phyloP scores from a whole-genome alignment of 2,329 filamentous ascomycete genomes.

The Penicillium thymicola region DNA sequence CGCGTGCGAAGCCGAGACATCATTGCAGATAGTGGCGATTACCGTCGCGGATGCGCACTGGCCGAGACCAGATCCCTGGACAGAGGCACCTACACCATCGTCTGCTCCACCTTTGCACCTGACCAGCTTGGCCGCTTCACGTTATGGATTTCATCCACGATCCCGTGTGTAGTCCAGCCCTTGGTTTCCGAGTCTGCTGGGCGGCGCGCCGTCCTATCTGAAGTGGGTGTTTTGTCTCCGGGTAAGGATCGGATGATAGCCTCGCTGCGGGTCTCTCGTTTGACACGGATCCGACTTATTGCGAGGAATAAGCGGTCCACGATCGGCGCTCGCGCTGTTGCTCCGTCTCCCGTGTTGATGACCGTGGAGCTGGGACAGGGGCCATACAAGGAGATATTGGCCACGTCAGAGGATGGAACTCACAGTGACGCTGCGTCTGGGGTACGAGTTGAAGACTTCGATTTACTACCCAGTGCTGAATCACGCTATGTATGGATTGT shows the following conservation, averaged over 20 bases:
- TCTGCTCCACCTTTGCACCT: constrained; percentile 86
- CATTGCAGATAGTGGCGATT: constrained; percentile 80
- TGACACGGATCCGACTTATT: constrained; percentile 63
- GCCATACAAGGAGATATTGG: constrained; percentile 62
- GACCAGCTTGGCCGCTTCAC: constrained; percentile 72
- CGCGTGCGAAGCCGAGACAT: constrained; percentile 71
- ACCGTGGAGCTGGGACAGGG: constrained; percentile 71
- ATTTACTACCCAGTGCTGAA: constrained; percentile 64
- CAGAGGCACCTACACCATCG: constrained; percentile 76
- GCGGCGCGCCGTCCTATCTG: constrained; percentile 55
- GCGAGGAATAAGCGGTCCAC: constrained; percentile 47
- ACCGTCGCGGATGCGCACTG: constrained; percentile 74
- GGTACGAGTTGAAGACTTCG: constrained; percentile 69
- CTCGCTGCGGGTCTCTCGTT: constrained; percentile 48
- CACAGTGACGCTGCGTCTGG: constrained; percentile 67
- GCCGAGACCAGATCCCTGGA: constrained; percentile 61
- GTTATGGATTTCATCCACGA: constrained; percentile 67
- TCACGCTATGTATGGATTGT: constrained; percentile 70
- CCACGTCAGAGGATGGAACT: constrained; percentile 67
- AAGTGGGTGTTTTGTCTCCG: constrained; percentile 49
- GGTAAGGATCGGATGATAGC: constrained; percentile 54
- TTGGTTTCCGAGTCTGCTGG: constrained; percentile 75
- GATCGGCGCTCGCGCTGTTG: constrained; percentile 38
- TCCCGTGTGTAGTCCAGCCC: constrained; percentile 52
- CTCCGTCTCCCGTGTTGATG: constrained; percentile 59